Conservation (phyloP, 139 green algal genomes). For the Marvania coccoides region DNA sequence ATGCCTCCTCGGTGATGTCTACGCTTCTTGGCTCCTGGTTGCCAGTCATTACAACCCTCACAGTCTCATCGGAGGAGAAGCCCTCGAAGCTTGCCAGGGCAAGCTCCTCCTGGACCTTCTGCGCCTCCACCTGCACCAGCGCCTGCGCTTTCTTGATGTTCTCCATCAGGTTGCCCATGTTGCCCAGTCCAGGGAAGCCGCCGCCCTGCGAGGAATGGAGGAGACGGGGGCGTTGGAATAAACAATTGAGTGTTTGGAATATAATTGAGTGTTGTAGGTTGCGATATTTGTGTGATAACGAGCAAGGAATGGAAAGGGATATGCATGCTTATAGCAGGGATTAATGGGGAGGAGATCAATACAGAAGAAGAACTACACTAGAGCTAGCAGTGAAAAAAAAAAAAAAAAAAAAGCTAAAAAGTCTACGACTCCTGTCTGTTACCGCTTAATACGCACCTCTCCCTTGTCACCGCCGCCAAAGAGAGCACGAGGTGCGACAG, state of each 20-base stretch:
- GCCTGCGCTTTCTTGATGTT: constrained; percentile 89
- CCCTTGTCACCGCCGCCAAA: constrained; percentile 43
- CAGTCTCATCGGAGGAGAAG: constrained; percentile 83
- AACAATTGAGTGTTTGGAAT: too few species aligned
- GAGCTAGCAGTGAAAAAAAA: neutral
- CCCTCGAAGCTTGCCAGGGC: constrained; percentile 86
- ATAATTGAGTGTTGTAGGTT: too few species aligned
- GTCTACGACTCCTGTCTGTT: too few species aligned
- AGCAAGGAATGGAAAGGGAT: too few species aligned
- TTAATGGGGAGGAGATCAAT: constrained; percentile 17
- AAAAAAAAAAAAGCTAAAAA: neutral
- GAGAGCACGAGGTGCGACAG: constrained; percentile 13
- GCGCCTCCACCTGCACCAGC: constrained; percentile 86
- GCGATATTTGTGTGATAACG: too few species aligned
- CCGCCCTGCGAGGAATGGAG: too few species aligned
- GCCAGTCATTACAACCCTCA: constrained; percentile 79
- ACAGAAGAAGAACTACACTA: neutral
- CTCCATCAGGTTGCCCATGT: constrained; percentile 85
- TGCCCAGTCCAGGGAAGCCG: constrained; percentile 54
- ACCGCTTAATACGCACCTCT: too few species aligned
- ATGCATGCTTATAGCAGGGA: too few species aligned
- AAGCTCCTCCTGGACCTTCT: constrained; percentile 81
- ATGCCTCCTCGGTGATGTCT: constrained; percentile 83
- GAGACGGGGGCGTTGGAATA: too few species aligned
- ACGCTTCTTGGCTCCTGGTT: constrained; percentile 81